Evolutionary conservation across 345 rosid genomes (phyloP).

Genomic region (Geranium brycei): DNA sequence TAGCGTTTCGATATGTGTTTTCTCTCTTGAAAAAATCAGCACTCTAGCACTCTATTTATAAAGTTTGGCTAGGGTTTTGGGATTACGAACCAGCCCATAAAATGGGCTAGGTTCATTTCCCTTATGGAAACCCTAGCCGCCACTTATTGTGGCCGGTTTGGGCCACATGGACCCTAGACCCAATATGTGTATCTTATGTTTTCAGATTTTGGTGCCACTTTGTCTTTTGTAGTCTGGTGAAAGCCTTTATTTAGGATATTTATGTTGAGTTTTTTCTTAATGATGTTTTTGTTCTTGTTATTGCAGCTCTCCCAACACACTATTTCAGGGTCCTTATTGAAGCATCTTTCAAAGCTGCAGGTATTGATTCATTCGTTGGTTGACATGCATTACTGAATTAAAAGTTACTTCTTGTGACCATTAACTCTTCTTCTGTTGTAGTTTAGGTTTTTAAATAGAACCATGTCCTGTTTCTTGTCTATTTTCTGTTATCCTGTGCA

Average conservation of each 20-base stretch:
- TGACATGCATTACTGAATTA: neutral
- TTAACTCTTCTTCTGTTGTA: neutral
- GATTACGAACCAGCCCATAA: too few species aligned
- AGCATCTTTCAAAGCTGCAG: slow-evolving; percentile 93
- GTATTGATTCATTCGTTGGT: slow-evolving; percentile 21
- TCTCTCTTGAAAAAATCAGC: too few species aligned
- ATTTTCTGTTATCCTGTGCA: slow-evolving; percentile 18
- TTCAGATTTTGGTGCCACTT: neutral
- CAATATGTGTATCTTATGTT: neutral
- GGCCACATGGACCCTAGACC: too few species aligned
- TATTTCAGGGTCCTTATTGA: slow-evolving; percentile 74
- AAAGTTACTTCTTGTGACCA: neutral
- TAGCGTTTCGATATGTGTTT: too few species aligned
- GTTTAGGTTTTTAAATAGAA: slow-evolving; percentile 7
- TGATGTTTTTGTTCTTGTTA: slow-evolving; percentile 12
- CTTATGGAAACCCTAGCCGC: too few species aligned
- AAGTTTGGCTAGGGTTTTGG: too few species aligned
- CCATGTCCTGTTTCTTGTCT: neutral
- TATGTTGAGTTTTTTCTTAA: slow-evolving; percentile 7
- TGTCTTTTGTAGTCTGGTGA: neutral
- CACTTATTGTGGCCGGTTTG: too few species aligned
- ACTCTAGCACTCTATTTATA: too few species aligned
- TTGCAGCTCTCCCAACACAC: slow-evolving; percentile 96
- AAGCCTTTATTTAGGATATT: neutral
- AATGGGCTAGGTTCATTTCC: too few species aligned